A percentile compares a stretch with the other conserved stretches of the same genome.
Evolutionary conservation across 2,329 filamentous ascomycete species (phyloP).

Genomic region (Diaporthe sp.): DNA sequence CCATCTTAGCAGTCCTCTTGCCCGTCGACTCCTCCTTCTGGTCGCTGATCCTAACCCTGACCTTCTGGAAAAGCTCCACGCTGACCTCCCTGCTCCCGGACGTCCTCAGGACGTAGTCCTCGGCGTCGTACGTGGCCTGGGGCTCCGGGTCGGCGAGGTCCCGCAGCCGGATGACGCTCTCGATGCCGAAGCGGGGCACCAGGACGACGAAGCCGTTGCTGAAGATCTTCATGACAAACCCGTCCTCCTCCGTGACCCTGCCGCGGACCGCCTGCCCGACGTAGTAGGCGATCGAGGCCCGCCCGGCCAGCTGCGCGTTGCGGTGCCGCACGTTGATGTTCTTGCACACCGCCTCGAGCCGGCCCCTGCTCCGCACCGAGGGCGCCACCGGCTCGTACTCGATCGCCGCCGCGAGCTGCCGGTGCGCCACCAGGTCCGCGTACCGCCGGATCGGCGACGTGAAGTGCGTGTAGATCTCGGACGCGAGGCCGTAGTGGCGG

Average conservation of each 20-base stretch:
- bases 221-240: conserved; percentile 97
- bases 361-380: conserved; percentile 82
- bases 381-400: conserved; percentile 90
- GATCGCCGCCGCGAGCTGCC: conserved; percentile 95
- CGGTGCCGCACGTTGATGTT: conserved; percentile 99
- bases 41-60: conserved; percentile 89
- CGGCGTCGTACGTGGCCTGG: conserved; percentile 85
- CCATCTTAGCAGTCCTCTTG: conserved; percentile 90
- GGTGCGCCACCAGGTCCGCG: conserved; percentile 94
- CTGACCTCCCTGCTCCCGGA: conserved; percentile 67
- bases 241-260: conserved; percentile 82
- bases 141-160: conserved; percentile 86
- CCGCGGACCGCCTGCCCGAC: conserved; percentile 95
- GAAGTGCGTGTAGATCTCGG: conserved; percentile 98
- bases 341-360: conserved; percentile 93
- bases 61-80: conserved; percentile 92
- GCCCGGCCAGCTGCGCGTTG: conserved; percentile 95
- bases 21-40: conserved; percentile 96
- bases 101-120: conserved; percentile 82
- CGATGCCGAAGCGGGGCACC: conserved; percentile 94
- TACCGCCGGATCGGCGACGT: conserved; percentile 97
- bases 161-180: conserved; percentile 87
- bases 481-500: conserved; percentile 95
- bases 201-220: conserved; percentile 98
- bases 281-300: conserved; percentile 97